Evolutionary conservation across 441 rosid genomes (phyloP), one percentile per base, ranked within the genome.

Genomic region (Codiaeum variegatum): DNA sequence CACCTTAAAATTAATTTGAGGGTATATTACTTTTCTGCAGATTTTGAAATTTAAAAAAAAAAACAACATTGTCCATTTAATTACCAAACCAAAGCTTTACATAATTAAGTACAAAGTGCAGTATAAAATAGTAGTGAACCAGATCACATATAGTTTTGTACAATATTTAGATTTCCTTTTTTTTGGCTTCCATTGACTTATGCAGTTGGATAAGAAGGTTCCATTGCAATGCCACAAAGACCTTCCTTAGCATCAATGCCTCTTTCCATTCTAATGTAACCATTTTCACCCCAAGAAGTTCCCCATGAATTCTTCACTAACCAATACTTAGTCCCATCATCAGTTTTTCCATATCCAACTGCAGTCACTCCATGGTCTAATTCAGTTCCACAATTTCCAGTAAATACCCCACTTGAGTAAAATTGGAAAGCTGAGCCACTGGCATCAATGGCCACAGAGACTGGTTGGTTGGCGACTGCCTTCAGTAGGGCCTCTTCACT

Each of bases 181-280:
- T 5, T 2, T 52, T 18, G 4, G 55, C 24, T 23, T 2, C 24
- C 21, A n/a, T n/a, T 56, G 5, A 23, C 26, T 58, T 38, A 80
- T 63, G 74, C 76, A 19, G 83, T 76, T 11, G 98, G 96, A 72
- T 90, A 90, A 42, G 96, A 88, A 81, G 94, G 87, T 29, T 82
- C 76, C 94, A 89, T 87, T 0, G 97, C 91, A 52, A 88, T 89
- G 13, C 97, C 97, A 18, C 98, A 89, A 6, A 86, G 87, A 24
- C 95, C 91, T 73, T 84, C 9, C 0, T 73, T 71, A 23, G 72
- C 77, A 60, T 62, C 75, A 32, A 70, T 77, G 42, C 73, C 85
- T 80, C 87, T 83, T 28, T 68, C 68, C 32, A 84, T 81, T 81
- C 80, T 85, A 74, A 84, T 84, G 55, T 76, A 85, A 2, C 87